These are phyloP conservation scores for Pythium brachiatum DNA, from an alignment of 352 stramenopile genomes.

Conservation along the genomic window DNA sequence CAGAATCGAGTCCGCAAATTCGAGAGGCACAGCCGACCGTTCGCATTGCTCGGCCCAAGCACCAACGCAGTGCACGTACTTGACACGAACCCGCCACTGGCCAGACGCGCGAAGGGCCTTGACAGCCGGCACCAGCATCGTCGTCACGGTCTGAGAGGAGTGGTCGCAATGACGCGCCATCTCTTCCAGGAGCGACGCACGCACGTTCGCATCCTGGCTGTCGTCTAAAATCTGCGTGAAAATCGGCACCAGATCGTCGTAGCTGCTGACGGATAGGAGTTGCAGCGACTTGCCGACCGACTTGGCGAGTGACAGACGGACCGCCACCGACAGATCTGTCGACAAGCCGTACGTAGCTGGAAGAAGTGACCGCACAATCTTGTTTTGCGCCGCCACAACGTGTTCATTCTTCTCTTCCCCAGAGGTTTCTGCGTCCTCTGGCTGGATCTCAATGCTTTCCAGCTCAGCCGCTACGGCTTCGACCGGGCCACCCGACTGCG, in stretches of 20 bases:
- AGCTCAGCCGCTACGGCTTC: constrained; percentile 31
- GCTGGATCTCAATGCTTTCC: constrained; percentile 26
- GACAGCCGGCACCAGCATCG: constrained; percentile 72
- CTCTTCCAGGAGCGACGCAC: constrained; percentile 78
- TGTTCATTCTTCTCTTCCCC: constrained; percentile 29
- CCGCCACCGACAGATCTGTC: constrained; percentile 73
- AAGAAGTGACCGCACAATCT: constrained; percentile 79
- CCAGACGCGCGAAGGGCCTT: constrained; percentile 60
- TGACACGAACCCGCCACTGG: constrained; percentile 82
- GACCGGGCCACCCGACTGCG: background rate
- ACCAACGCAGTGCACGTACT: constrained; percentile 83
- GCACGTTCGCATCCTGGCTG: constrained; percentile 74
- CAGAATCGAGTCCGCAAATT: constrained; percentile 74
- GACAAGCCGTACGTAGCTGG: constrained; percentile 76
- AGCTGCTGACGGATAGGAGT: constrained; percentile 61
- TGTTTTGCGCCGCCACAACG: constrained; percentile 60
- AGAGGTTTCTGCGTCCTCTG: constrained; percentile 6
- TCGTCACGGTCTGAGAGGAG: constrained; percentile 55
- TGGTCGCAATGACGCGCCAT: constrained; percentile 77
- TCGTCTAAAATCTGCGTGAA: constrained; percentile 82
- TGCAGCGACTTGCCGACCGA: constrained; percentile 74
- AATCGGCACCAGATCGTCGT: constrained; percentile 81
- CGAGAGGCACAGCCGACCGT: constrained; percentile 45
- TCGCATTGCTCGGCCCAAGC: constrained; percentile 74
- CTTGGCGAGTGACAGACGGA: constrained; percentile 69